Evolutionary conservation across 2,329 filamentous ascomycete species (phyloP).

Genomic region (Xylaria sp.): DNA sequence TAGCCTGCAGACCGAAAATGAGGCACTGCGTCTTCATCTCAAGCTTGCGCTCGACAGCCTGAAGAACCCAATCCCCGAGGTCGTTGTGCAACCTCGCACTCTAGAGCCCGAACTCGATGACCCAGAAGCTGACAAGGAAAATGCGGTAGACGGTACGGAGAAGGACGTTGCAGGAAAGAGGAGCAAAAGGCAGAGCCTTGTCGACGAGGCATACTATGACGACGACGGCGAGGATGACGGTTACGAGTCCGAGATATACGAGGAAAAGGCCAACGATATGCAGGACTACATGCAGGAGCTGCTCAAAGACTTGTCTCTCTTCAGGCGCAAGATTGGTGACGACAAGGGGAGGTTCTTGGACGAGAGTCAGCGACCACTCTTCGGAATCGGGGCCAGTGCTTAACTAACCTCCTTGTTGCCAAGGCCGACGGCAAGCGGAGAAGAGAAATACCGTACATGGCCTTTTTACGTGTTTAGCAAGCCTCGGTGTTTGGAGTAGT

Average conservation of each 20-base stretch:
- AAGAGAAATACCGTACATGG: conserved; percentile 9
- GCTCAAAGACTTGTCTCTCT: conserved; percentile 81
- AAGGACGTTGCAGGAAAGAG: conserved; percentile 53
- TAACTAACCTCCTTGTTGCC: conserved; percentile 35
- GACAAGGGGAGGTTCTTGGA: conserved; percentile 81
- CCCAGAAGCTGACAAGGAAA: conserved; percentile 51
- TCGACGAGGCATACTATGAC: conserved; percentile 71
- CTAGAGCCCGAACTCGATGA: conserved; percentile 44
- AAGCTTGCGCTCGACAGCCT: conserved; percentile 86
- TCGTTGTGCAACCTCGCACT: conserved; percentile 53
- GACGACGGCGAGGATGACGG: conserved; percentile 62
- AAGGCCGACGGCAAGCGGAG: background rate
- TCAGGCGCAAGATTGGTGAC: conserved; percentile 86
- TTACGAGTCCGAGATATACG: conserved; percentile 57
- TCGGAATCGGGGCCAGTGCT: conserved; percentile 58
- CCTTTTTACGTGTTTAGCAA: conserved; percentile 33
- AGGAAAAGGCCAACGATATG: conserved; percentile 70
- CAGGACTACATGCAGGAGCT: conserved; percentile 89
- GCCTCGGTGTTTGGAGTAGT: conserved; percentile 41
- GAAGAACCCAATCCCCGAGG: conserved; percentile 86
- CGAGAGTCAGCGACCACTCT: conserved; percentile 64
- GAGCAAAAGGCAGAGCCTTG: conserved; percentile 47
- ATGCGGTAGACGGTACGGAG: conserved; percentile 46
- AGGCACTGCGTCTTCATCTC: conserved; percentile 86
- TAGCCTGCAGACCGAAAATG: conserved; percentile 88